These are phyloP conservation scores for Curvularia verruculosa DNA, from an alignment of 2,329 filamentous ascomycete genomes.

Conservation along the genomic window DNA sequence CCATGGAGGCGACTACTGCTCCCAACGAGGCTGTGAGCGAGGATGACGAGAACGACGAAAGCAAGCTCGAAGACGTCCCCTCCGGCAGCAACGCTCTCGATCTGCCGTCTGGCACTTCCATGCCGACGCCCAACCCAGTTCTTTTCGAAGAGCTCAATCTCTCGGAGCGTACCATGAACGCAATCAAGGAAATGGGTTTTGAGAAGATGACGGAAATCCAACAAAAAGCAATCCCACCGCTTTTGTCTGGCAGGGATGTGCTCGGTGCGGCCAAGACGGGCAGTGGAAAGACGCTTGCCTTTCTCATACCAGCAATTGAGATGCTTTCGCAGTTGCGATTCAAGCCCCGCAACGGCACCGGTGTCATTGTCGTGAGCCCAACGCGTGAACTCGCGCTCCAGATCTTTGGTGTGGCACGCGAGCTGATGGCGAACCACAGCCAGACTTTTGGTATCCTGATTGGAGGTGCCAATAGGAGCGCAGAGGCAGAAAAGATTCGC, in stretches of 20 bases:
- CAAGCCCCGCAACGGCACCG: conserved; percentile 86
- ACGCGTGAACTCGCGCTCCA: conserved; percentile 14
- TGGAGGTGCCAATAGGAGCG: conserved; percentile 86
- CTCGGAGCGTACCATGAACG: conserved; percentile 85
- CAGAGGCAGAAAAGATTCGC: conserved; percentile 89
- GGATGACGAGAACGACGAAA: conserved; percentile 32
- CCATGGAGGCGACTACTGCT: conserved; percentile 42
- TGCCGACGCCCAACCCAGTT: conserved; percentile 67
- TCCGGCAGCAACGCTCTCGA: conserved; percentile 45
- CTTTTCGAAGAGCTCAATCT: conserved; percentile 83
- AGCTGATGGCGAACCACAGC: conserved; percentile 92
- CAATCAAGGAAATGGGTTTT: conserved; percentile 90
- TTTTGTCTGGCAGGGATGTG: conserved; percentile 85
- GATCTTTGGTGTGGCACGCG: conserved; percentile 87
- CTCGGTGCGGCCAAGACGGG: conserved; percentile 95
- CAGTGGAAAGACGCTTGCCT: conserved; percentile 93
- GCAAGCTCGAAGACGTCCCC: conserved; percentile 10
- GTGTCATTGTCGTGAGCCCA: conserved; percentile 82
- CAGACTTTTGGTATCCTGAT: conserved; percentile 96
- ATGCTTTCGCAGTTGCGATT: conserved; percentile 89
- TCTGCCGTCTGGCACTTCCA: conserved; percentile 61
- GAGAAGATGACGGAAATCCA: conserved; percentile 97
- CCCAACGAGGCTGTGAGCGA: conserved; percentile 35
- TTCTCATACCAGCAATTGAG: conserved; percentile 92
- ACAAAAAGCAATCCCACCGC: conserved; percentile 80